Evolutionary conservation across 192 early-diverging fungal species (phyloP).

Genomic region (Spinellus fusiger): DNA sequence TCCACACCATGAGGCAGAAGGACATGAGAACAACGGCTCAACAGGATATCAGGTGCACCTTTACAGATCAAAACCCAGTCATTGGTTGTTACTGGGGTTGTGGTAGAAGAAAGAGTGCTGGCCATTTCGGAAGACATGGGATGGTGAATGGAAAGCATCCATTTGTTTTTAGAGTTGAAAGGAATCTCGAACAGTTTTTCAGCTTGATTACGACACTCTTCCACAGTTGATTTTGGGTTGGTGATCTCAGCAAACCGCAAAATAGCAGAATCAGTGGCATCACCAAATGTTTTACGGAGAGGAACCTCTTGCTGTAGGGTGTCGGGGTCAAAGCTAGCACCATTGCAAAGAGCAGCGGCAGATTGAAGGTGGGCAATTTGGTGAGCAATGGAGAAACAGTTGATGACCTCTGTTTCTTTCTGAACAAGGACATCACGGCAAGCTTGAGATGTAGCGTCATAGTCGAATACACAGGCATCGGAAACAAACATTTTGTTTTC

Average conservation of each 20-base stretch:
- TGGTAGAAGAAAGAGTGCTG: not conserved
- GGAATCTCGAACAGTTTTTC: constrained; percentile 50
- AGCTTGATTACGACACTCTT: constrained; percentile 9
- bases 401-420: not conserved
- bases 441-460: constrained; percentile 22
- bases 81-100: constrained; percentile 13
- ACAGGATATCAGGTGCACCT: constrained; percentile 76
- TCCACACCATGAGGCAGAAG: constrained; percentile 37
- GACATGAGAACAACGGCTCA: constrained; percentile 38
- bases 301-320: constrained; percentile 30
- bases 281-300: constrained; percentile 62
- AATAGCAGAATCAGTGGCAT: constrained; percentile 83
- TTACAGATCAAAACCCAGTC: constrained; percentile 58
- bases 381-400: constrained; percentile 8
- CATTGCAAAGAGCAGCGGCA: constrained; percentile 55
- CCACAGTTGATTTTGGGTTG: constrained; percentile 2
- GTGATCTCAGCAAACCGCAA: constrained; percentile 59
- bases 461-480: constrained; percentile 36
- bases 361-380: constrained; percentile 16
- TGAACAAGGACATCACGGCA: not conserved
- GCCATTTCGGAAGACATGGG: constrained; percentile 7
- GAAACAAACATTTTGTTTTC: constrained; percentile 66
- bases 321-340: constrained; percentile 55
- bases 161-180: constrained; percentile 74
- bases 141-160: constrained; percentile 52